These are phyloP conservation scores for Malus hybrid DNA, from an alignment of 331 rosid genomes.

Conservation along the genomic window DNA sequence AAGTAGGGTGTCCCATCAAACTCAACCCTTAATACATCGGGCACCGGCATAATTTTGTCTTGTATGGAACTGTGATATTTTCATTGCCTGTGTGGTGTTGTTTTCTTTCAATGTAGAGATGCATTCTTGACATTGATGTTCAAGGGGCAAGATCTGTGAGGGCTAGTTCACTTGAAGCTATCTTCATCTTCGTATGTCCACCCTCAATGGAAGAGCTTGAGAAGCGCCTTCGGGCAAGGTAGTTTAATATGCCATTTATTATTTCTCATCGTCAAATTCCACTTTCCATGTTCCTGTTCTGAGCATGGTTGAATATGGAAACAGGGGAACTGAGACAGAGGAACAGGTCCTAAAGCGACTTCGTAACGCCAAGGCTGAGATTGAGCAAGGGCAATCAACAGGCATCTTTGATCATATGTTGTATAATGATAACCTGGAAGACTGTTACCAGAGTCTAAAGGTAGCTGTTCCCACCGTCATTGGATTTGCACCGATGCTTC, in stretches of 20 bases:
- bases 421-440: constrained; percentile 72
- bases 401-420: constrained; percentile 59
- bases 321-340: constrained; percentile 87
- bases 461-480: constrained; percentile 21
- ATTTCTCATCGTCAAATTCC: constrained; percentile 3
- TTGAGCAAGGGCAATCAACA: constrained; percentile 69
- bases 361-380: constrained; percentile 70
- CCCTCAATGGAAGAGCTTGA: constrained; percentile 89
- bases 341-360: constrained; percentile 86
- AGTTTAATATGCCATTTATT: constrained; percentile 10
- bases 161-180: constrained; percentile 75
- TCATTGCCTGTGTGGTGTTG: neutral
- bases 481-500: neutral
- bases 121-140: constrained; percentile 97
- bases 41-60: neutral
- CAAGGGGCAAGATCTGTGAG: constrained; percentile 93
- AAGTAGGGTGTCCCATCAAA: neutral
- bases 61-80: neutral
- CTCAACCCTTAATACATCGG: neutral
- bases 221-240: constrained; percentile 98
- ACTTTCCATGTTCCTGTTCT: constrained; percentile 10
- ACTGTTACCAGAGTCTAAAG: constrained; percentile 63
- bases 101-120: constrained; percentile 47
- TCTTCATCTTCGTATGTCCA: constrained; percentile 72
- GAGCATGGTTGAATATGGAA: constrained; percentile 10